A percentile compares a stretch with the other conserved stretches of the same genome.
Evolutionary conservation across 192 early-diverging fungal genomes (phyloP).

Genomic region (Radiomyces spectabilis): DNA sequence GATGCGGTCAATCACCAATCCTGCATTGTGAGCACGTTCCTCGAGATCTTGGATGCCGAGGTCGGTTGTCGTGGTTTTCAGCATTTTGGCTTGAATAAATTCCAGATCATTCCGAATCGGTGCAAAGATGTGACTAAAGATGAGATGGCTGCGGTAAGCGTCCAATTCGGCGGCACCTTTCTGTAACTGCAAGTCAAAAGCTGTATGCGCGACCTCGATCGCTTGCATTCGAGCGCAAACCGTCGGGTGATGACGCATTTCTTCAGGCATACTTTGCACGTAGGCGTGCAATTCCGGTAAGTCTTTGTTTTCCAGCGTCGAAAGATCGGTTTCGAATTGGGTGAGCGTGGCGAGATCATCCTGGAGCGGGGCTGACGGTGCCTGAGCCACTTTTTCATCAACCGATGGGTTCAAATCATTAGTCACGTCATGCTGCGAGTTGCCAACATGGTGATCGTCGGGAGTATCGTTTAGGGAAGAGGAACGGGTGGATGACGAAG

Average conservation of each 20-base stretch:
- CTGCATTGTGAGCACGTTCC: conserved; percentile 5
- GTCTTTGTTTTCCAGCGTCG: too few relatives aligned
- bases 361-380: too few relatives aligned
- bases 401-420: too few relatives aligned
- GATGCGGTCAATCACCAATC: not conserved
- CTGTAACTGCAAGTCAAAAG: conserved; percentile 3
- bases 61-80: conserved; percentile 30
- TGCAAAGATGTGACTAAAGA: not conserved
- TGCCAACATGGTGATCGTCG: too few relatives aligned
- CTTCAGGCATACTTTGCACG: too few relatives aligned
- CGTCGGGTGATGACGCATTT: not conserved
- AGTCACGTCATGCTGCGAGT: too few relatives aligned
- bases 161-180: not conserved
- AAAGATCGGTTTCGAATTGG: too few relatives aligned
- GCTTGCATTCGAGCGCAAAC: not conserved
- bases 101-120: conserved; percentile 21
- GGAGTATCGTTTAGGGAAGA: too few relatives aligned
- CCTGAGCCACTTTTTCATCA: too few relatives aligned
- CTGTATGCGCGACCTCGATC: conserved; percentile 4
- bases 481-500: too few relatives aligned
- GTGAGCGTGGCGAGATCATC: too few relatives aligned
- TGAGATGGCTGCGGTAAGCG: not conserved
- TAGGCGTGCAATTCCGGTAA: too few relatives aligned
- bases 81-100: conserved; percentile 30
- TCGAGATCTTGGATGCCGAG: conserved; percentile 27